Evolutionary conservation across 371 early-diverging fungal genomes (phyloP).

Genomic region (Mortierella sp.): DNA sequence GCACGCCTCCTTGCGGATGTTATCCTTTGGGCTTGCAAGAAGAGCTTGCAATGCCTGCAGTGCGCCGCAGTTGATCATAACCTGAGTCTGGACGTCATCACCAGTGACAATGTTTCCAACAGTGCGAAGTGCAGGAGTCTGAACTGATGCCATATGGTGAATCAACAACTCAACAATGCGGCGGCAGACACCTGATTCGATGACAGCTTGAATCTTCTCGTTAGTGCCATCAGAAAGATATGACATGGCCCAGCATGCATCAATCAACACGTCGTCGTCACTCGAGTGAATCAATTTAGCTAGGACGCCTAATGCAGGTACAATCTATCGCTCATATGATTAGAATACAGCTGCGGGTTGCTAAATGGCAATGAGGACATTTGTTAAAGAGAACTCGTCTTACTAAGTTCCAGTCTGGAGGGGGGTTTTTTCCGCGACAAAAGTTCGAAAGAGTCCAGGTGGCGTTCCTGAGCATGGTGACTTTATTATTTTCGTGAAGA

Average conservation of each 20-base stretch:
- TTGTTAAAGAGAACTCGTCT: constrained; percentile 7
- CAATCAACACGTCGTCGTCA: constrained; percentile 98
- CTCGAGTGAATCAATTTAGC: constrained; percentile 89
- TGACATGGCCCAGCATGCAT: constrained; percentile 99
- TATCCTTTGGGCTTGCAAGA: constrained; percentile 90
- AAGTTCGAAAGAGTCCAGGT: constrained; percentile 99
- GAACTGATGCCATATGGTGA: constrained; percentile 89
- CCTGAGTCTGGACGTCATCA: constrained; percentile 97
- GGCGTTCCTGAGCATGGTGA: constrained; percentile 98
- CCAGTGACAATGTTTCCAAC: constrained; percentile 99
- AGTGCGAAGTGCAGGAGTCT: constrained; percentile 98
- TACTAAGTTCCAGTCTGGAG: constrained; percentile 91
- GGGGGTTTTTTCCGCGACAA: constrained; percentile 98
- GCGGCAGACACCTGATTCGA: constrained; percentile 94
- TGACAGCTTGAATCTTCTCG: constrained; percentile 96
- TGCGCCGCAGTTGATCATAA: constrained; percentile 92
- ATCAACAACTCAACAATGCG: constrained; percentile 94
- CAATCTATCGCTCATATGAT: constrained; percentile 67
- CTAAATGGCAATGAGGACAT: background rate
- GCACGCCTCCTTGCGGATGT: constrained; percentile 99
- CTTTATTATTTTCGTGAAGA: constrained; percentile 87
- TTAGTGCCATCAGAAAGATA: constrained; percentile 98
- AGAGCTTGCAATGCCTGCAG: constrained; percentile 87
- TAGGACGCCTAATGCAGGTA: constrained; percentile 89
- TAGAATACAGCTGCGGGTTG: background rate